A percentile compares a stretch with the other conserved stretches of the same genome.
phyloP scores from a whole-genome alignment of 257 asterid genomes.

The Solanum gandarillasii region DNA sequence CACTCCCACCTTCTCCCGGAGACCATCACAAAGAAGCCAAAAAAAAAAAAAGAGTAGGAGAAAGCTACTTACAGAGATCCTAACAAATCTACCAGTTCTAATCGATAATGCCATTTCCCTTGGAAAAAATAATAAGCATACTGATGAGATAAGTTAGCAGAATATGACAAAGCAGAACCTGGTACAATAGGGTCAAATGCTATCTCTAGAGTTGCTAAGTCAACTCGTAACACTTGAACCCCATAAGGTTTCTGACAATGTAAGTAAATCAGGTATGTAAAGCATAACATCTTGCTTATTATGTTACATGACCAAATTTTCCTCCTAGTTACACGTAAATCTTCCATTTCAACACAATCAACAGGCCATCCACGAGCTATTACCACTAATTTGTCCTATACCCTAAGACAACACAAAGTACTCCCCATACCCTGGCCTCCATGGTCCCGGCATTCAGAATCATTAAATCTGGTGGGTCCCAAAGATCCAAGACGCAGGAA shows the following conservation, averaged over 20 bases:
- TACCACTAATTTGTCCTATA: not conserved
- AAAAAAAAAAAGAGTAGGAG: not conserved
- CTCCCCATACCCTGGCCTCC: not conserved
- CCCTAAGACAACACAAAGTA: not conserved
- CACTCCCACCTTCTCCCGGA: no score
- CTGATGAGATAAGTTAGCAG: not conserved
- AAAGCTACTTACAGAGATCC: not conserved
- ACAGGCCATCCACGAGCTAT: not conserved
- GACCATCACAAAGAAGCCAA: not conserved
- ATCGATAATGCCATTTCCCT: not conserved
- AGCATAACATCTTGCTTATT: not conserved
- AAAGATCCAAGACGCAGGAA: not conserved
- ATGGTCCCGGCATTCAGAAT: not conserved
- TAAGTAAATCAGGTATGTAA: not conserved
- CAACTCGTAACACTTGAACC: not conserved
- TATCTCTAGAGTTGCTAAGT: not conserved
- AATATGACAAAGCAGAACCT: not conserved
- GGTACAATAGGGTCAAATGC: not conserved
- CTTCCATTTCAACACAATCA: not conserved
- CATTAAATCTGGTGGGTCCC: not conserved
- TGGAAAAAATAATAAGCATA: not conserved
- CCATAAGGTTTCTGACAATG: not conserved
- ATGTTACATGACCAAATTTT: not conserved
- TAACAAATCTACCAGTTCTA: not conserved
- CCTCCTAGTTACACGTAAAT: not conserved